Evolutionary conservation across 805 yeast genomes (phyloP), one percentile per base, ranked within the genome.

Genomic region (Candida michaelii): DNA sequence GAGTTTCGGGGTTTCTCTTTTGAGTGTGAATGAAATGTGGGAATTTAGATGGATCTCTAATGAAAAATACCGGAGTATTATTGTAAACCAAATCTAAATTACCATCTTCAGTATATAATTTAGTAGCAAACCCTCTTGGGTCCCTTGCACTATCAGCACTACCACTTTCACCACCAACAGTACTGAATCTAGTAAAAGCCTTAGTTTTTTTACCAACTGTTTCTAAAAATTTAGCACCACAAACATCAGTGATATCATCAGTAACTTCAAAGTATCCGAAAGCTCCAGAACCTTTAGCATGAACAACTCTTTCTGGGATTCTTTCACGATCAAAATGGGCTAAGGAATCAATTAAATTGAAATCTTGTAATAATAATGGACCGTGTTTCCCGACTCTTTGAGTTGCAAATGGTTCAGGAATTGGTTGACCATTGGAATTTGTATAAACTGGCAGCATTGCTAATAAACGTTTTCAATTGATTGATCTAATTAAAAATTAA

Each of bases 201-300:
- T 77, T 79, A 24, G 95, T 86, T 66, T 80, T 85, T 71, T 86
- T 87, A 52, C 97, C 97, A 42, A 85, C 74, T 36, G 76, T 69
- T 51, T 77, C 76, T 53, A 89, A 76, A 68, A 89, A 85, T 42
- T 79, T 78, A 38, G 93, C 80, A 18, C 76, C 71, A 57, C 85
- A 79, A 36, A 85, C 56, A 59, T 85, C 91, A 8, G 86, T 69
- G 57, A 87, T 80, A 55, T 87, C 95, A 52, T 88, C 91, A 11
- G 96, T 88, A 39, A 84, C 90, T 63, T 85, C 95, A 62, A 89
- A 89, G 51, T 74, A 77, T 51, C 96, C 96, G 60, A 73, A 86
- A 10, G 96, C 96, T 58, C 96, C 96, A 11, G 90, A 85, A 52
- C 96, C 96, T 62, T 88, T 88, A 42, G 96, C 96, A 59, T 88